A percentile compares a stretch with the other conserved stretches of the same genome.
Evolutionary conservation across 2,329 filamentous ascomycete genomes (phyloP).

Genomic region (Amesomyces nigricolor): DNA sequence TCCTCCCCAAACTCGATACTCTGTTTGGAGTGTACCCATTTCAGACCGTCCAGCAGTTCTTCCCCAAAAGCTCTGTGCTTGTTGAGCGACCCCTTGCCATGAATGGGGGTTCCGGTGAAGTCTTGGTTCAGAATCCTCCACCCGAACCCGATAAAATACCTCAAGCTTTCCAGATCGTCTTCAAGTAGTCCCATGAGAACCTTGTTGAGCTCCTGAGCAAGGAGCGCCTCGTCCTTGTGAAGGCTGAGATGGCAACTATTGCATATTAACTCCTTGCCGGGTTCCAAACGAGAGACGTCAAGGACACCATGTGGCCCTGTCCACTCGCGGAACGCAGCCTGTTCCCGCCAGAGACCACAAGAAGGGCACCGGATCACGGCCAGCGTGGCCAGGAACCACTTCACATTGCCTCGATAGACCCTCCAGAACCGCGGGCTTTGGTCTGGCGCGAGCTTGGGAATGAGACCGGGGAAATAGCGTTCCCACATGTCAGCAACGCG

Average conservation of each 20-base stretch:
- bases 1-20: background rate
- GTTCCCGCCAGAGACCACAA: constrained; percentile 12
- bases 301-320: background rate
- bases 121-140: background rate
- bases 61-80: background rate
- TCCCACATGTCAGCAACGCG: background rate
- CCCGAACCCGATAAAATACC: background rate
- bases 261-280: background rate
- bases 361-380: constrained; percentile 7
- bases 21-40: background rate
- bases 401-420: background rate
- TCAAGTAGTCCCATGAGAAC: background rate
- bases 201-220: background rate
- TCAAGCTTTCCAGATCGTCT: background rate
- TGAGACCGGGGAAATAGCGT: constrained; percentile 8
- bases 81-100: background rate
- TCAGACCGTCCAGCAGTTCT: constrained; percentile 3
- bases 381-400: background rate
- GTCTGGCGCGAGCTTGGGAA: background rate
- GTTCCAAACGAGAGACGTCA: too few relatives aligned
- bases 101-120: background rate
- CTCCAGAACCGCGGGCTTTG: background rate
- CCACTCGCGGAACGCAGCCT: constrained; percentile 3
- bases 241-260: constrained; percentile 4
- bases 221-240: background rate